Base-by-base conservation (phyloP, 495 filamentous ascomycete species). In the Filosporella fistucella region DNA sequence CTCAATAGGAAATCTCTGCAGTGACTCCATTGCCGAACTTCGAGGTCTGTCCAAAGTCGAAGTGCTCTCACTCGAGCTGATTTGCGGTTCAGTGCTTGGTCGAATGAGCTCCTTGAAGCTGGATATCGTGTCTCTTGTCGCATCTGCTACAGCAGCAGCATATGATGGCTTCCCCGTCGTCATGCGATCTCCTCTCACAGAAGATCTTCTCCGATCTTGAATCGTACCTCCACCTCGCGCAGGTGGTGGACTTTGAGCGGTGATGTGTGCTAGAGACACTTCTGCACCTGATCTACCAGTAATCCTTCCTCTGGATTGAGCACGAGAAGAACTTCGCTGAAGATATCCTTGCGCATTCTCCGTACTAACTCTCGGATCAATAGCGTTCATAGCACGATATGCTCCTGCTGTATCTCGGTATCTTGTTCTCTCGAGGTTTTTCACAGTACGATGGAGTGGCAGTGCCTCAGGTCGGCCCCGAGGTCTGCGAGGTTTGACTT, bases 331-430 rank as follows among this genome's bases (percentile, higher is more conserved):
- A 68, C 48, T 26, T 64, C 54, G 8, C 61, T 69, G 33, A 37
- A 62, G 11, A 64, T 68, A 20, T 58, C 62, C 53, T 67, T 68
- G 16, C 1, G 46, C 57, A 5, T 30, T 52, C 20, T 57, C 51
- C 29, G 13, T 49, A 34, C 65, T 63, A 21, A 75, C 61, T 1
- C 71, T 64, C 0, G 75, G 72, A 48, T 77, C 71, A 43, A 64
- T 62, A 20, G 55, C 58, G n/a, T 39, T 53, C 3, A 61, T 55
- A 14, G 69, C 64, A 48, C 74, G 60, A 67, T 67, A 78, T 10
- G 75, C 56, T 23, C 74, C 74, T 8, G 64, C 72, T 5, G 62
- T 66, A 41, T 76, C 72, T 23, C 63, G 69, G 42, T 75, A 76
- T 24, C 70, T 63, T 42, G 66, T 58, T 5, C 55, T 52, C 23